Percentiles rank a stretch among this genome's conserved stretches.
Evolutionary conservation across 2,329 filamentous ascomycete species (phyloP).

Genomic region (Aspergillus fischeri): DNA sequence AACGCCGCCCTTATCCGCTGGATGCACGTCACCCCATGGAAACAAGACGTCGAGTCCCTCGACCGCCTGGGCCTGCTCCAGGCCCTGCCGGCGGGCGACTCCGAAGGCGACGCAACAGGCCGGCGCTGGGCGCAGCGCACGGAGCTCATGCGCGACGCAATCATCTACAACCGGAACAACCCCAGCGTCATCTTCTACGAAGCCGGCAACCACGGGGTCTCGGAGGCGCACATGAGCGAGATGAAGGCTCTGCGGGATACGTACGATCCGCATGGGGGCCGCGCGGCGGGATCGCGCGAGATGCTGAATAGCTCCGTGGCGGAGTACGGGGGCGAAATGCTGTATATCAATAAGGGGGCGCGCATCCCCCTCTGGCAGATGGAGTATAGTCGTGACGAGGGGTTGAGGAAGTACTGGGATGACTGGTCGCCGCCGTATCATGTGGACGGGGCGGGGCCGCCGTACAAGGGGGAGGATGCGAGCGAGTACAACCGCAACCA

Average conservation of each 20-base stretch:
- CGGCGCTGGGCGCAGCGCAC: background rate
- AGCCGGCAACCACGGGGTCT: background rate
- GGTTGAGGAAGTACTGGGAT: slow-evolving; percentile 2
- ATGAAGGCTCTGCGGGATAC: too few relatives aligned
- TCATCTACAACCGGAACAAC: slow-evolving; percentile 3
- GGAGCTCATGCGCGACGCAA: slow-evolving; percentile 2
- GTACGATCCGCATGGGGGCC: too few relatives aligned
- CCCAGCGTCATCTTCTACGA: slow-evolving; percentile 2
- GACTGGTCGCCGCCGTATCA: slow-evolving; percentile 4
- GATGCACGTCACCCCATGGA: too few relatives aligned
- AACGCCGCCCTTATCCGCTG: too few relatives aligned
- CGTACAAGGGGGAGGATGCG: background rate
- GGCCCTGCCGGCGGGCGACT: too few relatives aligned
- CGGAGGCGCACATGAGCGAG: too few relatives aligned
- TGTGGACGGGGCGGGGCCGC: slow-evolving; percentile 1
- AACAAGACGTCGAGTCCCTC: too few relatives aligned
- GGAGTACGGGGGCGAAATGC: too few relatives aligned
- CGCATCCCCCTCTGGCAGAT: slow-evolving; percentile 2
- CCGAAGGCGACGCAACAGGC: background rate
- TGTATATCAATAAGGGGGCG: background rate
- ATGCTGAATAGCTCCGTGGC: too few relatives aligned
- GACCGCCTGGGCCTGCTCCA: too few relatives aligned
- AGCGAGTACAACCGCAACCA: slow-evolving; percentile 4
- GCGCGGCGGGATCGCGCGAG: too few relatives aligned
- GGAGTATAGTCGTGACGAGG: slow-evolving; percentile 5